Conservation (phyloP, 192 early-diverging fungal species). For the Jimgerdemannia flammicorona region DNA sequence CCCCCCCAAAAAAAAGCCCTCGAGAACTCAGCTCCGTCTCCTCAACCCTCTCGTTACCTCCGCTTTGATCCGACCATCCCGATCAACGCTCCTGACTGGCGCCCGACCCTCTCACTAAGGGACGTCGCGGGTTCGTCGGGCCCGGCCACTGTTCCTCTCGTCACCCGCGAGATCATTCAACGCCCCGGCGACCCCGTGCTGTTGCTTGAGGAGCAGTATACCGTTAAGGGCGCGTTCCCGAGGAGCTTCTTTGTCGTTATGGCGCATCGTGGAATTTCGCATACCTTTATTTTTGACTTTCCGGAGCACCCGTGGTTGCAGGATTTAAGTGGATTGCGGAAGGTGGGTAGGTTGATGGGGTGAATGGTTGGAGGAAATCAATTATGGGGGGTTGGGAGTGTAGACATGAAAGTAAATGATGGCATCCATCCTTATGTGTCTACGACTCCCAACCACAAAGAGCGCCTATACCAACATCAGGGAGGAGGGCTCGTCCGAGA, state of each 20-base stretch:
- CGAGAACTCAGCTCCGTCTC: too few species aligned
- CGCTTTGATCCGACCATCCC: constrained; percentile 9
- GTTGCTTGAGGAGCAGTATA: constrained; percentile 37
- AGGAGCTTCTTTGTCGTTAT: constrained; percentile 58
- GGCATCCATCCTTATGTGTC: background rate
- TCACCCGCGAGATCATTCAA: constrained; percentile 37
- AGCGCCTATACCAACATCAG: constrained; percentile 48
- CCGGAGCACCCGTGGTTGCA: constrained; percentile 61
- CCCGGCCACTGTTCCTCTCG: constrained; percentile 23
- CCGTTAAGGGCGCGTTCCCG: constrained; percentile 39
- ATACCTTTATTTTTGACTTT: constrained; percentile 60
- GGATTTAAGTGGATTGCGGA: constrained; percentile 60
- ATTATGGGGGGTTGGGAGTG: background rate
- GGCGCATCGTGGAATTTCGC: constrained; percentile 40
- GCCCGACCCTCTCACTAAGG: constrained; percentile 3
- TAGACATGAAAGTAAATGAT: background rate
- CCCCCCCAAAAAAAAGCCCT: too few species aligned
- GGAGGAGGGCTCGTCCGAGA: constrained; percentile 37
- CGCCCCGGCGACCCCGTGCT: constrained; percentile 34
- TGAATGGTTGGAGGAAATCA: background rate
- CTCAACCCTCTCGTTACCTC: background rate
- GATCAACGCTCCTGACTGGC: constrained; percentile 7
- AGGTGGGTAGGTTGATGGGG: constrained; percentile 31
- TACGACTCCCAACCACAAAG: constrained; percentile 16
- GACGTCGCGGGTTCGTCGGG: too few species aligned